Percentiles rank a stretch among this genome's conserved stretches.
These are phyloP conservation scores for Neurospora cerealis DNA, from an alignment of 495 filamentous ascomycete genomes.

Conservation along the genomic window DNA sequence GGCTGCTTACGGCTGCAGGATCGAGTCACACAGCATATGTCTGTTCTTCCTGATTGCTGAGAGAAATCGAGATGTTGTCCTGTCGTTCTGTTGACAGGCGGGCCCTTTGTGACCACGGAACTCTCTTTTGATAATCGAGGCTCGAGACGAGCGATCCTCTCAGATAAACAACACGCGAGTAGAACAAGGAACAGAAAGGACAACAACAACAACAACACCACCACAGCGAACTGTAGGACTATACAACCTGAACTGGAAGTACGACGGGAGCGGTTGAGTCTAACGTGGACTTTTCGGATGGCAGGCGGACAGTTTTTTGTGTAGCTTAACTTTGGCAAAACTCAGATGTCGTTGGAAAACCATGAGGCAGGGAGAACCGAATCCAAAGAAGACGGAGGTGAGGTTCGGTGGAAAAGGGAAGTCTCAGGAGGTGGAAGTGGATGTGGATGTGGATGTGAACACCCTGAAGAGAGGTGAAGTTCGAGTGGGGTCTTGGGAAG, in stretches of 20 bases:
- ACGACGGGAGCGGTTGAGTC: background rate
- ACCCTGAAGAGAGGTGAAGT: background rate
- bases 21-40: slow-evolving; percentile 16
- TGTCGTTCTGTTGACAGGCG: background rate
- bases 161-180: background rate
- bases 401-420: background rate
- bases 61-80: background rate
- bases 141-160: background rate
- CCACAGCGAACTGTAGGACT: background rate
- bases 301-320: background rate
- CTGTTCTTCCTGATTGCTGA: slow-evolving; percentile 6
- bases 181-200: background rate
- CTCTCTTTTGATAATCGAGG: background rate
- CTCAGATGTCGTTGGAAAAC: background rate
- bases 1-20: slow-evolving; percentile 9
- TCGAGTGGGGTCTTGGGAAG: background rate
- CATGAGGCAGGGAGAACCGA: background rate
- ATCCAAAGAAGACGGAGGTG: background rate
- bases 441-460: background rate
- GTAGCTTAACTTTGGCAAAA: too few species aligned
- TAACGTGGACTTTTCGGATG: background rate
- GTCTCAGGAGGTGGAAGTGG: background rate
- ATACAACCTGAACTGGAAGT: background rate
- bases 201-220: background rate
- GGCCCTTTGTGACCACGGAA: background rate